Base-by-base conservation (phyloP, 2,329 filamentous ascomycete species). In the Trichoderma atrobrunneum region DNA sequence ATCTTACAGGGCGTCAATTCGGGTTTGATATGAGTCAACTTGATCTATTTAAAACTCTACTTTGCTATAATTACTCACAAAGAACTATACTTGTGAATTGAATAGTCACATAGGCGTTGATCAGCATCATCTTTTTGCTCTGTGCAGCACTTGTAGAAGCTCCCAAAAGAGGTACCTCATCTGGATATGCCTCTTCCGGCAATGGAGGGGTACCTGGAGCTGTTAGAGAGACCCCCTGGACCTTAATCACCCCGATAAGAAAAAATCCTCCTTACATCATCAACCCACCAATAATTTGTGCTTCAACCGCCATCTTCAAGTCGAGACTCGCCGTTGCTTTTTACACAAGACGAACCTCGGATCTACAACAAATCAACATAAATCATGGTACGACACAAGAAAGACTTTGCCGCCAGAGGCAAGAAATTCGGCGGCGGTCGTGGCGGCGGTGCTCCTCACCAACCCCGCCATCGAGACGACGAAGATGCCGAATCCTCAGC, bases 371-470 rank as follows among this genome's bases (percentile, higher is more conserved):
- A 24, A 51, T 1, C 24, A 30, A 10, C 30, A 24, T 4, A 39
- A 16, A 32, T 7, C 18, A 98, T 97, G 95, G 94, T 98, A 70
- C 93, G 95, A 73, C 95, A 98, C 84, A 98, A 98, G 84, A 98
- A 98, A 83, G 95, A 98, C 83, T 80, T 82, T 70, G 88, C 88
- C 77, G 89, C 91, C 79, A 89, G 92, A 80, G 92, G 93, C 79
- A 94, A 93, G 81, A 93, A 92, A 82, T 88, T 87, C 77, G 85
- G 85, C 77, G 85, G 85, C 77, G 87, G 85, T 78, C 84, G 85
- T 76, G 87, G 86, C 75, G 86, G 89, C 73, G 83, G 86, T 16
- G 87, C 89, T 74, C 39, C 71, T 56, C 75, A 77, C 75, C 84
- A 86, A 74, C 85, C 86, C 74, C 84, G 86, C 73, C 87, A 86